Evolutionary conservation across 352 stramenopile genomes (phyloP), one percentile per base, ranked within the genome.

Genomic region (Phytopythium vexans): DNA sequence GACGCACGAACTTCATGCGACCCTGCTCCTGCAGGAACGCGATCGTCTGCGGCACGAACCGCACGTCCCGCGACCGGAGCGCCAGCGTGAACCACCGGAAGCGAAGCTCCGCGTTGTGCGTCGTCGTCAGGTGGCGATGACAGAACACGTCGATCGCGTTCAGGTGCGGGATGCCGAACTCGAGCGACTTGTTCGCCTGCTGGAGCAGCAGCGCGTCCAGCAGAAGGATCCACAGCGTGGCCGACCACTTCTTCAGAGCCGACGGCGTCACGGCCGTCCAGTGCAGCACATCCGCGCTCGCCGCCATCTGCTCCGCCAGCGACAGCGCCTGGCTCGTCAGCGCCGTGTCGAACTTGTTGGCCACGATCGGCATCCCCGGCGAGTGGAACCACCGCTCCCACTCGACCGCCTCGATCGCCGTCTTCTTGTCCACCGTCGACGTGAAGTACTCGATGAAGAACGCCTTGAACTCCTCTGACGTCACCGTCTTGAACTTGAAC

Each of bases 361-460:
- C 69, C n/a, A 90, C 70, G 3, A 80, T 78, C 27, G 88, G 88
- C 89, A 98, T 97, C 4, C 92, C 94, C 27, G 89, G 76, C 50
- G 68, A 62, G 62, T 97, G 64, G 42, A 96, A 94, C 96, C 94
- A 99, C 9, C 59, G 66, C 49, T 98, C 66, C 95, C 96, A 99
- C 63, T 98, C 91, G 53, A 99, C 87, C 44, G 71, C 59, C 15
- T 61, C 44, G 14, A 95, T 60, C 35, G 68, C 67, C 3, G 60
- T 54, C 7, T 41, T 37, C 39, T 77, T 70, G 9, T 72, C 56
- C 8, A 70, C 66, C 36, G 16, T 40, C 8, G 41, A 10, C 16
- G 70, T 64, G 56, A 97, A 97, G 47, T 92, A 73, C 9, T 69
- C 14, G 0, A 74, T 67, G 57, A 88, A 89, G 38, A 80, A 74